These are phyloP conservation scores for Epichloe elymi DNA, from an alignment of 2,329 filamentous ascomycete genomes.

Conservation along the genomic window DNA sequence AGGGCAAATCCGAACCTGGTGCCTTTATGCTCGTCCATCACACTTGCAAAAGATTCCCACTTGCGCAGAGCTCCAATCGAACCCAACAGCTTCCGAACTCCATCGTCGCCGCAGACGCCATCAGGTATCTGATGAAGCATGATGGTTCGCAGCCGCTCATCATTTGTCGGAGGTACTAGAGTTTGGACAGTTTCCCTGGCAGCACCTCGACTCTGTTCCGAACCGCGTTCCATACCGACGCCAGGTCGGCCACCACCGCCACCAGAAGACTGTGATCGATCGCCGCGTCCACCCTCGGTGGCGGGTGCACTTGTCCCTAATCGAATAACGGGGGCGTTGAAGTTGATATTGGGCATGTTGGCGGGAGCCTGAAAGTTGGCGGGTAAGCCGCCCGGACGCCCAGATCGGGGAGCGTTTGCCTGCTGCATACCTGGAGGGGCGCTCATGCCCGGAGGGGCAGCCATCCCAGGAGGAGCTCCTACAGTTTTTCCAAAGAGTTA, in stretches of 20 bases:
- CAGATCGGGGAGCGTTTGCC: slow-evolving; percentile 59
- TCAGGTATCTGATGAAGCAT: slow-evolving; percentile 81
- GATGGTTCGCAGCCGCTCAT: slow-evolving; percentile 84
- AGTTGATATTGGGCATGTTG: slow-evolving; percentile 96
- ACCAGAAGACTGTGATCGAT: slow-evolving; percentile 14
- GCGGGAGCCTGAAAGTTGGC: slow-evolving; percentile 76
- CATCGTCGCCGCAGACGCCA: slow-evolving; percentile 62
- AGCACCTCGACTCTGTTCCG: slow-evolving; percentile 54
- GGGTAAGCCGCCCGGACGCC: slow-evolving; percentile 68
- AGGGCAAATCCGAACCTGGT: slow-evolving; percentile 91
- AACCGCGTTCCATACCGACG: slow-evolving; percentile 48
- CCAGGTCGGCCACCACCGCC: slow-evolving; percentile 29
- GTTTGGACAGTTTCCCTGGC: slow-evolving; percentile 57
- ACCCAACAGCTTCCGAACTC: slow-evolving; percentile 63
- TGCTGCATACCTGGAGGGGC: slow-evolving; percentile 71
- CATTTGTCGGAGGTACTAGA: slow-evolving; percentile 68
- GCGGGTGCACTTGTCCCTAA: slow-evolving; percentile 66
- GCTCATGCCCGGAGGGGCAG: slow-evolving; percentile 64
- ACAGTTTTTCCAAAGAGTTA: slow-evolving; percentile 2
- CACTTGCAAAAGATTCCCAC: slow-evolving; percentile 64
- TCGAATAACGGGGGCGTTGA: slow-evolving; percentile 90
- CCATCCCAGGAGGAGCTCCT: slow-evolving; percentile 72
- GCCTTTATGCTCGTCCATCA: slow-evolving; percentile 56
- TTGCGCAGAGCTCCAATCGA: slow-evolving; percentile 68
- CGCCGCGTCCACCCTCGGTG: slow-evolving; percentile 28